A percentile compares a stretch with the other conserved stretches of the same genome.
phyloP scores from a whole-genome alignment of 768 basidiomycete species.

The Termitomyces bulborhizus region DNA sequence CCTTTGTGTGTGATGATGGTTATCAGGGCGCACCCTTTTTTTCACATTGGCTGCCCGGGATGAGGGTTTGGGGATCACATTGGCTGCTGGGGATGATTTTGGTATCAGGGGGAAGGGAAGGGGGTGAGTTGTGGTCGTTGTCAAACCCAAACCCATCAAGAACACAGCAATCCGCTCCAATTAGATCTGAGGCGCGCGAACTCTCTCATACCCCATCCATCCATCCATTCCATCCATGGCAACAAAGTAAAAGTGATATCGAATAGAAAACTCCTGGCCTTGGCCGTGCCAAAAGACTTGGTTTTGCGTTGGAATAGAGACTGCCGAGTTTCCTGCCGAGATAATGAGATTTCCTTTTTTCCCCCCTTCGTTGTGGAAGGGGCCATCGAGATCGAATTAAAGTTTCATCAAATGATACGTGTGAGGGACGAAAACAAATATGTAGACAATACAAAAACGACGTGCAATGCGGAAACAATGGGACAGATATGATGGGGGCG shows the following conservation, averaged over 20 bases:
- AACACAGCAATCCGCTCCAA: neutral
- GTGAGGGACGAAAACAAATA: constrained; percentile 8
- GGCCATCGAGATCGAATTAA: neutral
- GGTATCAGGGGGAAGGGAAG: neutral
- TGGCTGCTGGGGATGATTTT: too few relatives aligned
- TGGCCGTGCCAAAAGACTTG: too few relatives aligned
- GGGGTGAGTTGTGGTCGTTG: neutral
- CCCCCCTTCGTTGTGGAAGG: neutral
- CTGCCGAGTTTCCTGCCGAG: neutral
- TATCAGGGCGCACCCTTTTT: neutral
- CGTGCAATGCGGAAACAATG: constrained; percentile 12
- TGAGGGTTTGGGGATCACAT: too few relatives aligned
- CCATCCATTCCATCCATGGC: too few relatives aligned
- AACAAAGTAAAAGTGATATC: neutral
- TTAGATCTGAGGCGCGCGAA: too few relatives aligned
- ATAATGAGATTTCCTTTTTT: neutral
- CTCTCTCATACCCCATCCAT: neutral
- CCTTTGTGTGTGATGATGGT: neutral
- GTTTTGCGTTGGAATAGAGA: neutral
- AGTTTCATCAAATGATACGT: constrained; percentile 4
- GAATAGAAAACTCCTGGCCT: too few relatives aligned
- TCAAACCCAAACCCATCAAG: neutral
- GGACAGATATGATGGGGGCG: constrained; percentile 7
- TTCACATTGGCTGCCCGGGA: neutral
- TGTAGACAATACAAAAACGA: constrained; percentile 14